Evolutionary conservation across 2,329 filamentous ascomycete genomes (phyloP).

Genomic region (Lizonia empirigonia): DNA sequence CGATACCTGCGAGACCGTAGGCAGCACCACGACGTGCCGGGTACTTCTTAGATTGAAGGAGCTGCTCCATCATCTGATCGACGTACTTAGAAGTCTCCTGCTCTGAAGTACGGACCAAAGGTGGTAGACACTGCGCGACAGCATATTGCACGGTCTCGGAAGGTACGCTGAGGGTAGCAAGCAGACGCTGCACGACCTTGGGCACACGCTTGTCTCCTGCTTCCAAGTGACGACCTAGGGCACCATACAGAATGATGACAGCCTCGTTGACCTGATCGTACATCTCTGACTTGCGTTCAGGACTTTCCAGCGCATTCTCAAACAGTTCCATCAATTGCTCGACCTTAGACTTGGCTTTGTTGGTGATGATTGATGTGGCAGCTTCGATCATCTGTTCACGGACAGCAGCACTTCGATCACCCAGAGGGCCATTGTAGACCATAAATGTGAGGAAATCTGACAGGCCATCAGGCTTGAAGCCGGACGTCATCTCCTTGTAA

Average conservation of each 20-base stretch:
- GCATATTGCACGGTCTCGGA: slow-evolving; percentile 97
- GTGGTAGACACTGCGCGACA: slow-evolving; percentile 90
- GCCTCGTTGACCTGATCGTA: slow-evolving; percentile 94
- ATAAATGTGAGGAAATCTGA: slow-evolving; percentile 83
- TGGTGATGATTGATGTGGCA: slow-evolving; percentile 78
- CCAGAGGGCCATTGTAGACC: slow-evolving; percentile 84
- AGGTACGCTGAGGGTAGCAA: slow-evolving; percentile 88
- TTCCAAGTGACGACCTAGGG: slow-evolving; percentile 84
- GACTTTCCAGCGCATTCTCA: slow-evolving; percentile 82
- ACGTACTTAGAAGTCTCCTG: slow-evolving; percentile 82
- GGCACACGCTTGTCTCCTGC: slow-evolving; percentile 86
- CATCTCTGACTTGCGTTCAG: slow-evolving; percentile 79
- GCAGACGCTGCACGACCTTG: slow-evolving; percentile 81
- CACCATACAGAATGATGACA: slow-evolving; percentile 96
- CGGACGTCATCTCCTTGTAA: slow-evolving; percentile 78
- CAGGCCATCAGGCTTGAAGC: slow-evolving; percentile 71
- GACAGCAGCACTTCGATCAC: slow-evolving; percentile 77
- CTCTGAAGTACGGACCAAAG: slow-evolving; percentile 80
- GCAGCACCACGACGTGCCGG: slow-evolving; percentile 91
- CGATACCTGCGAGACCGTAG: slow-evolving; percentile 89
- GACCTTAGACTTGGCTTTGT: slow-evolving; percentile 80
- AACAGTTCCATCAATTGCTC: slow-evolving; percentile 92
- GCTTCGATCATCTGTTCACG: slow-evolving; percentile 91
- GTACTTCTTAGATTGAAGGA: slow-evolving; percentile 89
- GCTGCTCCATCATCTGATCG: slow-evolving; percentile 76